Conservation (phyloP, 768 basidiomycete species). For the Terana coerulea region DNA sequence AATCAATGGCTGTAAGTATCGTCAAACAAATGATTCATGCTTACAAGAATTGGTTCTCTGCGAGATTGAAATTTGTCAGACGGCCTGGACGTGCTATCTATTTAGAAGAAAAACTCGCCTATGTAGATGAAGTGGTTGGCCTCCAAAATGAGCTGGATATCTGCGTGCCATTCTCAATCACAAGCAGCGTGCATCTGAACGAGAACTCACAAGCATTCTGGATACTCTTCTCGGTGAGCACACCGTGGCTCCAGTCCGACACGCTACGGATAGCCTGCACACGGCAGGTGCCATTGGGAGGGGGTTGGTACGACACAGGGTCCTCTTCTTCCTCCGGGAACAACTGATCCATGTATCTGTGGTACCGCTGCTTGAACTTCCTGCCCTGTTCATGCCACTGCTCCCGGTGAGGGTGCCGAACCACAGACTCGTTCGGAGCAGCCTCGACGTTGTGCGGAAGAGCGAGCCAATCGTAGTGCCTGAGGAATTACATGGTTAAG, state of each 20-base stretch:
- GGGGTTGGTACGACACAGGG: constrained; percentile 36
- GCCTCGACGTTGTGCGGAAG: constrained; percentile 66
- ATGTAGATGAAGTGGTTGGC: constrained; percentile 91
- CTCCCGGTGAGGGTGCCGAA: constrained; percentile 68
- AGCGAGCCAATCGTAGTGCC: constrained; percentile 65
- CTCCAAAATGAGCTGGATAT: constrained; percentile 76
- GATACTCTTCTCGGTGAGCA: constrained; percentile 85
- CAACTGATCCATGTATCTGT: constrained; percentile 29
- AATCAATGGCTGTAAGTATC: too few species aligned
- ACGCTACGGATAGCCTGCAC: constrained; percentile 87
- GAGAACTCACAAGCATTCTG: constrained; percentile 81
- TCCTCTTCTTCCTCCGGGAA: constrained; percentile 33
- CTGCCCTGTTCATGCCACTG: constrained; percentile 55
- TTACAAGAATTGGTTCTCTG: constrained; percentile 87
- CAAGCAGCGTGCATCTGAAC: background rate
- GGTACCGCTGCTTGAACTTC: constrained; percentile 64
- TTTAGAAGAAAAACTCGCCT: constrained; percentile 43
- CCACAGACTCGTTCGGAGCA: constrained; percentile 66
- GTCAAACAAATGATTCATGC: too few species aligned
- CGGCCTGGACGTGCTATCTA: background rate
- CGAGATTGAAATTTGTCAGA: background rate
- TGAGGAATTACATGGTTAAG: too few species aligned
- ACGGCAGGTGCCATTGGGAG: constrained; percentile 50
- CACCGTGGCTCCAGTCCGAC: constrained; percentile 92
- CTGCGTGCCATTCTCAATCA: constrained; percentile 32